A percentile compares a stretch with the other conserved stretches of the same genome.
phyloP scores from a whole-genome alignment of 192 early-diverging fungal species.

The Rhizophagus prolifer region DNA sequence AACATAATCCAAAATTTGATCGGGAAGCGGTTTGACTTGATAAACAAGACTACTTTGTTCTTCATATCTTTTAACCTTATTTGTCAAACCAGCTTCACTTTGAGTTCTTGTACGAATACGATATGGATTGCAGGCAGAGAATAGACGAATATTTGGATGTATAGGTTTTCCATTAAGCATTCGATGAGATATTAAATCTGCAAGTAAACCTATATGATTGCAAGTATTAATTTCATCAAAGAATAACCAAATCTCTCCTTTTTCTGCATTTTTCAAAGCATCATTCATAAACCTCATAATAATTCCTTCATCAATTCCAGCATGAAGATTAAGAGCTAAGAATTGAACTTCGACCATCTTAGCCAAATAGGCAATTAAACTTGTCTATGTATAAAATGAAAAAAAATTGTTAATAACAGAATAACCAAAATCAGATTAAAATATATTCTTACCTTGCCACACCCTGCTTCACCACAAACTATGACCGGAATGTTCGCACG shows the following conservation, averaged over 20 bases:
- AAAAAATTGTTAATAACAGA: neutral
- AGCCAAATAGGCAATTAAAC: neutral
- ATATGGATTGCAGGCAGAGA: neutral
- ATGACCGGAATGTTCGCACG: constrained; percentile 15
- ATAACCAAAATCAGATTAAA: no score
- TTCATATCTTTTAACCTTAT: neutral
- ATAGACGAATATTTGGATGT: neutral
- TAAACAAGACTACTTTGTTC: neutral
- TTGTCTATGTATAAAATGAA: neutral
- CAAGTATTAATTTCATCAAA: neutral
- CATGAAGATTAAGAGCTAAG: neutral
- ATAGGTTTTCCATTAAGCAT: neutral
- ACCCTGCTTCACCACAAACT: neutral
- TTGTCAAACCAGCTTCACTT: neutral
- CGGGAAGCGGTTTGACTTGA: constrained; percentile 7
- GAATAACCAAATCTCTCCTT: neutral
- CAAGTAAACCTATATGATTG: neutral
- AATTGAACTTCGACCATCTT: neutral
- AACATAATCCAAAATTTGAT: constrained; percentile 17
- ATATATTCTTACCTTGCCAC: neutral
- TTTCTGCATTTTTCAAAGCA: neutral
- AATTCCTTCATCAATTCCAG: neutral
- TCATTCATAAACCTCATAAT: neutral
- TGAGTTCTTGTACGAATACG: neutral
- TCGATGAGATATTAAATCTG: neutral